phyloP scores from a whole-genome alignment of 768 basidiomycete genomes.

The Brasilioporus rufonigricans region DNA sequence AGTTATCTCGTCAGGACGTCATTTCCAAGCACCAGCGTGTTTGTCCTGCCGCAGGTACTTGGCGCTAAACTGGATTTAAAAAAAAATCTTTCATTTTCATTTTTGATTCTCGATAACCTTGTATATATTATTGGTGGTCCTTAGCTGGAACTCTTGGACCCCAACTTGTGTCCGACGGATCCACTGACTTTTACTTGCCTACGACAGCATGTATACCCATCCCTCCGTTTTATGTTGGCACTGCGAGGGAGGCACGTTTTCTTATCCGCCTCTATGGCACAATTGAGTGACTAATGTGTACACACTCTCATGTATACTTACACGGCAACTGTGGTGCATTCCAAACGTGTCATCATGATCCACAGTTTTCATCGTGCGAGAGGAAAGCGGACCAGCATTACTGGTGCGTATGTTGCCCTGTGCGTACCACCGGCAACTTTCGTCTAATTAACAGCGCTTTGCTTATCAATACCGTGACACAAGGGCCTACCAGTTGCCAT shows the following conservation, averaged over 20 bases:
- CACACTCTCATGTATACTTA: not conserved
- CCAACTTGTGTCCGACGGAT: not conserved
- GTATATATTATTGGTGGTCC: not conserved
- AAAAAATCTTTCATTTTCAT: not conserved
- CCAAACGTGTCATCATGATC: not conserved
- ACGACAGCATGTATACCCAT: not conserved
- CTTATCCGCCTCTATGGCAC: not conserved
- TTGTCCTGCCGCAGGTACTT: slow-evolving; percentile 19
- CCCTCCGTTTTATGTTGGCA: not conserved
- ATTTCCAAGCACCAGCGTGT: slow-evolving; percentile 27
- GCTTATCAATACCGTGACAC: not conserved
- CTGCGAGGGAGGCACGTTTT: slow-evolving; percentile 2
- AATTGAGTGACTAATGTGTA: not conserved
- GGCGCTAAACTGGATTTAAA: slow-evolving; percentile 4
- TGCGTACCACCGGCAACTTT: not conserved
- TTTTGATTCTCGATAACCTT: not conserved
- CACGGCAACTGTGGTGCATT: not conserved
- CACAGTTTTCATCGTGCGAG: not conserved
- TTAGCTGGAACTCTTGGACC: not conserved
- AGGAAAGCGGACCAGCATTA: not conserved
- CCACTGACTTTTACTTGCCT: not conserved
- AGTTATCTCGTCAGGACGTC: slow-evolving; percentile 27
- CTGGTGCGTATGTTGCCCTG: not conserved
- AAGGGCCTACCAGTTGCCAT: no score
- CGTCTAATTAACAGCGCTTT: not conserved